Base-by-base conservation (phyloP, 2,329 filamentous ascomycete species). In the Penicillium aurantiogriseum region DNA sequence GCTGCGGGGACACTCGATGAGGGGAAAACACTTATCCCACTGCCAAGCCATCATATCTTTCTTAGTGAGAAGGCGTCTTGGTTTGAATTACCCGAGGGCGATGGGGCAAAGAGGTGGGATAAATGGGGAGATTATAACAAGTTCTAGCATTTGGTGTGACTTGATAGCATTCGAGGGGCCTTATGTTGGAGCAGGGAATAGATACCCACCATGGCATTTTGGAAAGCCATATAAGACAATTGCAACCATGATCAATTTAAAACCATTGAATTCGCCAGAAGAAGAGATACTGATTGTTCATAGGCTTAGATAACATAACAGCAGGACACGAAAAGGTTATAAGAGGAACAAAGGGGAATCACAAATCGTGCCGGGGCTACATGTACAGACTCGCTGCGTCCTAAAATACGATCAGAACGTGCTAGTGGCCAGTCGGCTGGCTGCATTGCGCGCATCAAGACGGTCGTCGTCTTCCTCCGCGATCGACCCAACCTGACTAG, bases 391-490 rank as follows among this genome's bases (percentile, higher is more conserved):
- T 62, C 48, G 52, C 57, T 58, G 49, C 36, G 49, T 63, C 42
- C 44, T 35, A 54, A 44, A 46, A 43, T 58, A 36, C 40, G 51
- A 64, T 74, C 79, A 97, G 75, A 97, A 97, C 19, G 93, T 97
- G 80, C 92, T 97, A 65, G 92, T 90, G 47, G 93, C 94, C 78
- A 99, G 80, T 71, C 94, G 85, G 77, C 91, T 96, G 36, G 94
- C 94, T 52, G 94, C 94, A 77, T 97, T 99, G 75, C 90, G 86
- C 42, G 94, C 94, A 82, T 99, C 94, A 58, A 99, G 87, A 54
- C 92, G 85, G 75, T 99, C 94, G 69, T 96, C 92, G 68, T 92
- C 79, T 51, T 79, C 93, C 60, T 74, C 75, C 11, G 67, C 64
- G 40, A 75, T 70, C 15, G 76, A 75, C 73, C 82, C 71, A 50